Percentiles rank a stretch among this genome's conserved stretches.
Evolutionary conservation across 2,329 filamentous ascomycete species (phyloP).

Genomic region (Helotiales sp.): DNA sequence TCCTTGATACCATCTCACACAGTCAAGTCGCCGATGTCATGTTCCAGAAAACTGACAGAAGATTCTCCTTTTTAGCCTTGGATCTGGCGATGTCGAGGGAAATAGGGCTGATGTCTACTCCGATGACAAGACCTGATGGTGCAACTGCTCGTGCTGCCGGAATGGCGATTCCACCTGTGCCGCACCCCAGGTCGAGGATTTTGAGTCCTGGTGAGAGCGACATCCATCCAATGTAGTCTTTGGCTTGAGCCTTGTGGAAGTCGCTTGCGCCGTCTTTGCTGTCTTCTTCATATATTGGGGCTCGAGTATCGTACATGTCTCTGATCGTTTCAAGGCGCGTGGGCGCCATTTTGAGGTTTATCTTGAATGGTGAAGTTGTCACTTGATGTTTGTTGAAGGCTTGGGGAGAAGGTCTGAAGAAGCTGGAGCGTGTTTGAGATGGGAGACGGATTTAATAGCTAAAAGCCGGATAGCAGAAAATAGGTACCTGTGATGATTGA

Average conservation of each 20-base stretch:
- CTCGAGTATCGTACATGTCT: conserved; percentile 27
- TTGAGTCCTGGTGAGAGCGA: conserved; percentile 18
- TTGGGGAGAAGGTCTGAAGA: not conserved
- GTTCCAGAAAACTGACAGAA: conserved; percentile 20
- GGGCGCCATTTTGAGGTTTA: not conserved
- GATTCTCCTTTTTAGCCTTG: conserved; percentile 16
- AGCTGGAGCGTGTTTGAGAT: not conserved
- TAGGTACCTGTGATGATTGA: not conserved
- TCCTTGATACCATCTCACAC: conserved; percentile 20
- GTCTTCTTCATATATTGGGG: conserved; percentile 26
- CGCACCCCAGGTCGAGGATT: conserved; percentile 30
- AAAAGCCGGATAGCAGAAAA: not conserved
- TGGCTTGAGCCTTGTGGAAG: conserved; percentile 24
- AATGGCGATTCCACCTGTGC: conserved; percentile 27
- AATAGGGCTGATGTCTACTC: conserved; percentile 26
- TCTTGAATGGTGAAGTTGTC: not conserved
- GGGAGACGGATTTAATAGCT: not conserved
- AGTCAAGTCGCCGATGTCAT: conserved; percentile 23
- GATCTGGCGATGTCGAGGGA: conserved; percentile 21
- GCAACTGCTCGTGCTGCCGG: conserved; percentile 17
- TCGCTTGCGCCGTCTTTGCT: not conserved
- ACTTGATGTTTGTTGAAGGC: not conserved
- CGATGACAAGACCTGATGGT: conserved; percentile 22
- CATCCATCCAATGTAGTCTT: conserved; percentile 27
- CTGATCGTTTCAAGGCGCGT: conserved; percentile 17